phyloP scores from a whole-genome alignment of 2,329 filamentous ascomycete species.

The Nemania bipapillata region DNA sequence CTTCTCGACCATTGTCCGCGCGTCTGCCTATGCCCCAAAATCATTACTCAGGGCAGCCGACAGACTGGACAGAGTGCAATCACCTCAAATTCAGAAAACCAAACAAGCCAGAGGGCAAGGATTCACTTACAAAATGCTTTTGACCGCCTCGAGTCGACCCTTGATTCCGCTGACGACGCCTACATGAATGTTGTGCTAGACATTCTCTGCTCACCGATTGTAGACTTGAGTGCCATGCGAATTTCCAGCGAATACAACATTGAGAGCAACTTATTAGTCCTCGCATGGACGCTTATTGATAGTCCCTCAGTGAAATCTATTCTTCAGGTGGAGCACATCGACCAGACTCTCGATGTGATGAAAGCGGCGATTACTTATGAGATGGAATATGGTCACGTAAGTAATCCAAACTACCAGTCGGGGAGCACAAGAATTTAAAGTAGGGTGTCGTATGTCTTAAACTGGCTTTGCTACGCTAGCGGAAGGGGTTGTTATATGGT shows the following conservation, averaged over 20 bases:
- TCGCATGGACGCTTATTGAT: slow-evolving; percentile 8
- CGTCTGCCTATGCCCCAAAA: slow-evolving; percentile 10
- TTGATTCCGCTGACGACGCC: slow-evolving; percentile 9
- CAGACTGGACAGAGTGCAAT: neutral
- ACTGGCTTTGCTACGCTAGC: neutral
- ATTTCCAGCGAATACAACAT: neutral
- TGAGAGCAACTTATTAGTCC: neutral
- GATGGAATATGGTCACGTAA: slow-evolving; percentile 8
- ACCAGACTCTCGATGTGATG: slow-evolving; percentile 5
- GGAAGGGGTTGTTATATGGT: neutral
- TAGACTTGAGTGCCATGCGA: neutral
- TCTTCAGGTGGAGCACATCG: slow-evolving; percentile 5
- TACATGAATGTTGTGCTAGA: slow-evolving; percentile 13
- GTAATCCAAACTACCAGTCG: neutral
- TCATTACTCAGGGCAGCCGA: neutral
- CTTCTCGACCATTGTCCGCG: slow-evolving; percentile 7
- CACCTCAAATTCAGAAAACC: neutral
- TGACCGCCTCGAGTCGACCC: slow-evolving; percentile 3
- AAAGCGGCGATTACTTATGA: slow-evolving; percentile 17
- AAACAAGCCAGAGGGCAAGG: neutral
- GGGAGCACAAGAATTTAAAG: neutral
- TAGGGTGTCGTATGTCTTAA: neutral
- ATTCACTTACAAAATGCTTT: slow-evolving; percentile 7
- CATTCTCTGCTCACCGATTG: slow-evolving; percentile 12
- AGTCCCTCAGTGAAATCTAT: slow-evolving; percentile 1